Evolutionary conservation across 2,329 filamentous ascomycete species (phyloP).

Genomic region (Beauveria brongniartii): DNA sequence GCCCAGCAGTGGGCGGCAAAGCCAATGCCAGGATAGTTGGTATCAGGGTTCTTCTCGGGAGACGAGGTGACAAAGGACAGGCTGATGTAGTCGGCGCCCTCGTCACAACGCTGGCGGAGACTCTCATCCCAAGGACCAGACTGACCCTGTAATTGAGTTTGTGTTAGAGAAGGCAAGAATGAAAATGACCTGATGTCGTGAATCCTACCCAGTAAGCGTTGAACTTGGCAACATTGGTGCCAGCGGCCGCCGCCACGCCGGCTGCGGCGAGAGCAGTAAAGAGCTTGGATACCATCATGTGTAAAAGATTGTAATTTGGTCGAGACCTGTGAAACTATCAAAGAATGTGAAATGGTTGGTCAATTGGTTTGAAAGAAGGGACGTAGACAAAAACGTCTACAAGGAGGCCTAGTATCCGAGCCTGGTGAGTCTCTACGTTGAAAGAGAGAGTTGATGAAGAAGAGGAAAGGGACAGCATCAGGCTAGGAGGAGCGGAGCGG

Average conservation of each 20-base stretch:
- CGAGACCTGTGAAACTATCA: constrained; percentile 20
- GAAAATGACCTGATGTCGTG: neutral
- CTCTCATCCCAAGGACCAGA: constrained; percentile 18
- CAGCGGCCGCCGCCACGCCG: constrained; percentile 17
- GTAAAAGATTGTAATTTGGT: constrained; percentile 26
- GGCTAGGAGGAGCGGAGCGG: constrained; percentile 3
- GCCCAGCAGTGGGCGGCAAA: constrained; percentile 31
- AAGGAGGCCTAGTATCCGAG: constrained; percentile 23
- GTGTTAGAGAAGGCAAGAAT: neutral
- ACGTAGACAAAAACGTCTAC: constrained; percentile 31
- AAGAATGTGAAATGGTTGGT: constrained; percentile 20
- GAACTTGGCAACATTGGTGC: constrained; percentile 16
- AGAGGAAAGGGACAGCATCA: constrained; percentile 8
- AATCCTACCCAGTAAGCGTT: constrained; percentile 33
- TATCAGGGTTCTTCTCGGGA: constrained; percentile 25
- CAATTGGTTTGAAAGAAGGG: constrained; percentile 29
- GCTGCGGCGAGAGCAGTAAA: constrained; percentile 20
- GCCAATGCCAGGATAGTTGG: constrained; percentile 31
- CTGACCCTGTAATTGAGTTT: constrained; percentile 25
- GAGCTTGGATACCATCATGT: constrained; percentile 10
- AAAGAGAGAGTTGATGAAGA: constrained; percentile 19
- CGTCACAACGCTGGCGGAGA: constrained; percentile 28
- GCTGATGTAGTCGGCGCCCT: constrained; percentile 29
- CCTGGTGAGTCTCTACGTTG: constrained; percentile 20
- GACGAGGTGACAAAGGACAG: constrained; percentile 30